These are phyloP conservation scores for Phytophthora crassamura DNA, from an alignment of 352 stramenopile species.

Conservation along the genomic window DNA sequence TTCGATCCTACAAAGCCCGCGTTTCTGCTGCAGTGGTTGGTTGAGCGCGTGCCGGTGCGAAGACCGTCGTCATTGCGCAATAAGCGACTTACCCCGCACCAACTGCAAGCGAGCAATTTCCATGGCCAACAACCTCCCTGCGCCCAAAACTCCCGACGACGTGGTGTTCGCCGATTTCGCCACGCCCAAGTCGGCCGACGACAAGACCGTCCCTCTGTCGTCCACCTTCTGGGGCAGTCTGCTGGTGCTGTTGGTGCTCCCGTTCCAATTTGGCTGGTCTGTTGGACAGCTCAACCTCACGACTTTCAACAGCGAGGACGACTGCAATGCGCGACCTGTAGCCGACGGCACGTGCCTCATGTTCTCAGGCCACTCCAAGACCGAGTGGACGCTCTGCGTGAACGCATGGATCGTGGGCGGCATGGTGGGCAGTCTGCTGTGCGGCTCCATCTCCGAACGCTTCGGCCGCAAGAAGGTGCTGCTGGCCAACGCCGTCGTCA, in stretches of 20 bases:
- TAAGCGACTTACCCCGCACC: not conserved
- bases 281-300: slow-evolving; percentile 57
- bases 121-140: slow-evolving; percentile 9
- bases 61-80: slow-evolving; percentile 12
- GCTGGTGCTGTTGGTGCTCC: slow-evolving; percentile 52
- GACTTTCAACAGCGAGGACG: slow-evolving; percentile 43
- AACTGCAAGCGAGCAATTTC: not conserved
- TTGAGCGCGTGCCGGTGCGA: slow-evolving; percentile 15
- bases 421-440: slow-evolving; percentile 55
- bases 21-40: slow-evolving; percentile 19
- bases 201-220: slow-evolving; percentile 18
- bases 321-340: slow-evolving; percentile 50
- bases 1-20: slow-evolving; percentile 23
- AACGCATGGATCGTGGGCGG: slow-evolving; percentile 67
- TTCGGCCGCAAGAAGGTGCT: slow-evolving; percentile 54
- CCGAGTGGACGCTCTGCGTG: slow-evolving; percentile 56
- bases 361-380: slow-evolving; percentile 30
- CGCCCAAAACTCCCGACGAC: slow-evolving; percentile 7
- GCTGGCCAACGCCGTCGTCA: slow-evolving; percentile 37
- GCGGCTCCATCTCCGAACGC: slow-evolving; percentile 39
- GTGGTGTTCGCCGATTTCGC: slow-evolving; percentile 8
- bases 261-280: slow-evolving; percentile 49
- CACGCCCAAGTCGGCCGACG: slow-evolving; percentile 19
- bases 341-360: slow-evolving; percentile 34
- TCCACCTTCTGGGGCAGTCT: slow-evolving; percentile 55